phyloP scores from a whole-genome alignment of 495 filamentous ascomycete genomes.

The Hypoxylon cercidicola region DNA sequence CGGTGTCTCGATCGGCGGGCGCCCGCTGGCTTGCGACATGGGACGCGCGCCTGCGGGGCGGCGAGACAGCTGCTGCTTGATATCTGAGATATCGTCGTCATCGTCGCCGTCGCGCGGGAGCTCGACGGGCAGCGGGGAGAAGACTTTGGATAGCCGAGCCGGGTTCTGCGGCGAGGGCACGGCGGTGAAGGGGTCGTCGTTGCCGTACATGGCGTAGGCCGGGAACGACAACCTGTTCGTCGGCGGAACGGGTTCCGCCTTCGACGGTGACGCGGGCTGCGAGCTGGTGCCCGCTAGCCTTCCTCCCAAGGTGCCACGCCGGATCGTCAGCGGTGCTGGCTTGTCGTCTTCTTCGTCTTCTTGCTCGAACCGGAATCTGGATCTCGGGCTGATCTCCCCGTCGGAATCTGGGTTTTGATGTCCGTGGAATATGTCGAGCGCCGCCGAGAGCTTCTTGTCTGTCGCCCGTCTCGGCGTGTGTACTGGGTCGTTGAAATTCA shows the following conservation, averaged over 20 bases:
- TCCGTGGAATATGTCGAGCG: slow-evolving; percentile 19
- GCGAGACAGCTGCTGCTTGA: neutral
- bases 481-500: slow-evolving; percentile 1
- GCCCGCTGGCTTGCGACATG: neutral
- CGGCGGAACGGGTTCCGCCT: neutral
- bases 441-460: slow-evolving; percentile 18
- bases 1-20: slow-evolving; percentile 27
- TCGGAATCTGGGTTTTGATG: neutral
- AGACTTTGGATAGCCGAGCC: slow-evolving; percentile 40
- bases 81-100: too few relatives aligned
- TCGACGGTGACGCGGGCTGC: neutral
- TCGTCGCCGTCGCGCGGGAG: neutral
- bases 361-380: slow-evolving; percentile 4
- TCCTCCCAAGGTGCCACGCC: slow-evolving; percentile 30
- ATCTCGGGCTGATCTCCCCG: slow-evolving; percentile 9
- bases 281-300: neutral
- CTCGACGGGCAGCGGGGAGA: slow-evolving; percentile 33
- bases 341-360: slow-evolving; percentile 12
- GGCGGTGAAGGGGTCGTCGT: slow-evolving; percentile 40
- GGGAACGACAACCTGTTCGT: slow-evolving; percentile 14
- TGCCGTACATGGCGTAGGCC: slow-evolving; percentile 3
- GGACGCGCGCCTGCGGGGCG: neutral
- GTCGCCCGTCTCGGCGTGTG: slow-evolving; percentile 5
- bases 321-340: slow-evolving; percentile 26
- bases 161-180: slow-evolving; percentile 21